Percentiles rank a stretch among this genome's conserved stretches.
Evolutionary conservation across 768 basidiomycete genomes (phyloP).

Genomic region (Suillus subaureus): DNA sequence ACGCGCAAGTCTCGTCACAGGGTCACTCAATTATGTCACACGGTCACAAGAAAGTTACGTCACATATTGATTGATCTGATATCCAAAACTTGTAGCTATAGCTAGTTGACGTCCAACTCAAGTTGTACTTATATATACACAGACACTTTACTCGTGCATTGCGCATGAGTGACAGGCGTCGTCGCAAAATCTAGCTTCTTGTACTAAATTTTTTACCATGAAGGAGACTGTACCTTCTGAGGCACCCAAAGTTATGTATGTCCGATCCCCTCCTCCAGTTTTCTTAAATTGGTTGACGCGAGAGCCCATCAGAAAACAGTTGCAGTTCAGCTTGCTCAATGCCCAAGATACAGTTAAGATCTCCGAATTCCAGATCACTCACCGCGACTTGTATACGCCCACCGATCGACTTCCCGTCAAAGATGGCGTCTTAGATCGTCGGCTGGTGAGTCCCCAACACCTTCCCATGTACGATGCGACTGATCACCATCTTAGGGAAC

Average conservation of each 20-base stretch:
- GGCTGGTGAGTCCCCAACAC: constrained; percentile 61
- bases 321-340: constrained; percentile 94
- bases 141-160: background rate
- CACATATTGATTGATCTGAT: background rate
- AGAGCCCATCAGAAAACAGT: constrained; percentile 69
- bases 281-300: constrained; percentile 11
- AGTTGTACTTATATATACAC: background rate
- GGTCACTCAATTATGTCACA: constrained; percentile 42
- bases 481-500: constrained; percentile 67
- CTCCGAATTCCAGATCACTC: constrained; percentile 95
- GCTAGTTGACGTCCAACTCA: background rate
- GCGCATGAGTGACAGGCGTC: background rate
- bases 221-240: constrained; percentile 82
- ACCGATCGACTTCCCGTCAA: constrained; percentile 83
- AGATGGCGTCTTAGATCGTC: constrained; percentile 90
- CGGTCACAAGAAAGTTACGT: constrained; percentile 21
- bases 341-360: constrained; percentile 95
- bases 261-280: constrained; percentile 9
- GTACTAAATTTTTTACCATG: constrained; percentile 37
- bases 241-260: constrained; percentile 83
- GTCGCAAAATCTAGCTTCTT: background rate
- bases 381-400: constrained; percentile 87
- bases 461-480: background rate
- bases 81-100: background rate
- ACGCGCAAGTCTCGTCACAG: constrained; percentile 52